Conservation (phyloP, 768 basidiomycete species). For the Hemileccinum impolitum region DNA sequence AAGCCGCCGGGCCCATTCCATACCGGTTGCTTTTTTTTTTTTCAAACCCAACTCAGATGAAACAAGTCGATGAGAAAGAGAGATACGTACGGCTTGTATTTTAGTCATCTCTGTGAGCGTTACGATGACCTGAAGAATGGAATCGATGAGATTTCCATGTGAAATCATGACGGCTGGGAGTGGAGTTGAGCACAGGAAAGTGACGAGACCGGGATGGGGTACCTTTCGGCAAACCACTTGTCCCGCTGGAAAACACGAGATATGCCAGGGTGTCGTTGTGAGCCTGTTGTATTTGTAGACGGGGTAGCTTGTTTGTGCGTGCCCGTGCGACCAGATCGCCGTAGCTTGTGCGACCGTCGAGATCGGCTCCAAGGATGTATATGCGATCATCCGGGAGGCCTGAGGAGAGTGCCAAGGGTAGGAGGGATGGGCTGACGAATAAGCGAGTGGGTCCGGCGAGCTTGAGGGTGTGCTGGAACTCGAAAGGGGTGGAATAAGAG, state of each 20-base stretch:
- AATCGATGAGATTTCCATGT: slow-evolving; percentile 57
- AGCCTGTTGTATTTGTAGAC: slow-evolving; percentile 43
- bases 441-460: slow-evolving; percentile 48
- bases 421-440: slow-evolving; percentile 49
- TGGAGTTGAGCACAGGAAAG: slow-evolving; percentile 1
- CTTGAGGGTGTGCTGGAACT: slow-evolving; percentile 49
- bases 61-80: neutral
- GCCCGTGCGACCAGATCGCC: slow-evolving; percentile 42
- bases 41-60: neutral
- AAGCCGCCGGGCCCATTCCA: slow-evolving; percentile 42
- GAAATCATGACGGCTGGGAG: slow-evolving; percentile 66
- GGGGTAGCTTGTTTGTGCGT: slow-evolving; percentile 35
- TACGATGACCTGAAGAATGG: slow-evolving; percentile 38
- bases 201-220: neutral
- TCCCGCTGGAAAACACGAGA: slow-evolving; percentile 74
- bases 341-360: slow-evolving; percentile 42
- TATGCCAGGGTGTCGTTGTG: slow-evolving; percentile 59
- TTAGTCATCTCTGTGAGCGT: slow-evolving; percentile 28
- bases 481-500: slow-evolving; percentile 53
- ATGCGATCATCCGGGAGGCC: slow-evolving; percentile 41
- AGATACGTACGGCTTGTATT: slow-evolving; percentile 38
- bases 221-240: slow-evolving; percentile 77
- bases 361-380: slow-evolving; percentile 45
- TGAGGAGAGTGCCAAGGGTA: slow-evolving; percentile 39
- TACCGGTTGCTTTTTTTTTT: slow-evolving; percentile 32